Evolutionary conservation across 2,329 filamentous ascomycete genomes (phyloP).

Genomic region (Ophiosphaerella herpotricha): DNA sequence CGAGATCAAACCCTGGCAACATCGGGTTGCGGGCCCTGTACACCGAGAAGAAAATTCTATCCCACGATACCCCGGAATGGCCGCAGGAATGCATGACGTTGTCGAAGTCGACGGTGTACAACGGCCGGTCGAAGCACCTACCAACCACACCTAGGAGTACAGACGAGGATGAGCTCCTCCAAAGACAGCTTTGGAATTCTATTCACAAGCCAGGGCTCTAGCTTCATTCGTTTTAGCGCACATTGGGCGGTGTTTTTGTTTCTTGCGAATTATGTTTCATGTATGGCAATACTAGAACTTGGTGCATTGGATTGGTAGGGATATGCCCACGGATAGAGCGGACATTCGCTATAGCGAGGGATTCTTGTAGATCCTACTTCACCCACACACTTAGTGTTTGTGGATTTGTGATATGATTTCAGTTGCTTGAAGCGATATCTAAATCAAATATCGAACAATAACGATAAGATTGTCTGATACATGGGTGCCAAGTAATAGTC

Average conservation of each 20-base stretch:
- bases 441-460: too few species aligned
- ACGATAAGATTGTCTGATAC: too few species aligned
- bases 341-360: too few species aligned
- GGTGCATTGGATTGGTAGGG: too few species aligned
- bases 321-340: too few species aligned
- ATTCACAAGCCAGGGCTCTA: too few species aligned
- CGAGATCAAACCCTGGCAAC: constrained; percentile 10
- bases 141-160: background rate
- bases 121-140: constrained; percentile 12
- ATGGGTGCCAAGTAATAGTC: too few species aligned
- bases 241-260: background rate
- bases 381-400: background rate
- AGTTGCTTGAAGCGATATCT: background rate
- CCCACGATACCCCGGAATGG: constrained; percentile 11
- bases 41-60: background rate
- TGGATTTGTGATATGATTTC: background rate
- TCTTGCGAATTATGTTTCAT: background rate
- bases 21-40: background rate
- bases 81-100: constrained; percentile 2
- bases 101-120: constrained; percentile 17
- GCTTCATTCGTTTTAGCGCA: too few species aligned
- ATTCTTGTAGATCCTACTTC: too few species aligned
- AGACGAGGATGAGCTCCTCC: too few species aligned
- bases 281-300: background rate
- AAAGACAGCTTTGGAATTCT: too few species aligned